Evolutionary conservation across 2,329 filamentous ascomycete genomes (phyloP).

Genomic region (Camptophora hylomeconis): DNA sequence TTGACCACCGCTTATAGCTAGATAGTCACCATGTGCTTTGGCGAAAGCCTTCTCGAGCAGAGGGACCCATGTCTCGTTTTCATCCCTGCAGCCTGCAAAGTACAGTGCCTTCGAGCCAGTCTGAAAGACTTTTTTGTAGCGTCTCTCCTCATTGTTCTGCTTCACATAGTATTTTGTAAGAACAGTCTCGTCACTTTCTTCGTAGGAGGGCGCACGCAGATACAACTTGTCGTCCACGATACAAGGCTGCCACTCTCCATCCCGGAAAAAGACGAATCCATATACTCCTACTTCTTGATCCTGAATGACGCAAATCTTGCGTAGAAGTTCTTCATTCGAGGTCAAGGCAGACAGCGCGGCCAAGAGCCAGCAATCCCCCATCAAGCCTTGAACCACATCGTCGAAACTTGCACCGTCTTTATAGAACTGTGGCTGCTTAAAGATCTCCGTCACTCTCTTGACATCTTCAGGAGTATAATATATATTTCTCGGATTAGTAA

Average conservation of each 20-base stretch:
- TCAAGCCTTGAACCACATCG: constrained; percentile 64
- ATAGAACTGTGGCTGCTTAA: constrained; percentile 64
- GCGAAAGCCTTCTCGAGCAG: constrained; percentile 68
- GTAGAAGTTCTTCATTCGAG: constrained; percentile 61
- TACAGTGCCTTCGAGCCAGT: constrained; percentile 65
- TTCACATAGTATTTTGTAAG: constrained; percentile 64
- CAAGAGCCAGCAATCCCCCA: constrained; percentile 80
- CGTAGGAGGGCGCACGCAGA: constrained; percentile 69
- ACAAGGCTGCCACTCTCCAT: constrained; percentile 84
- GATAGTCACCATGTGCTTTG: constrained; percentile 71
- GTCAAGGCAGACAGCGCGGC: constrained; percentile 65
- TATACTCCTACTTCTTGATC: constrained; percentile 68
- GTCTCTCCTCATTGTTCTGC: constrained; percentile 56
- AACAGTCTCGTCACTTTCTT: constrained; percentile 63
- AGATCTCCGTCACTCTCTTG: constrained; percentile 49
- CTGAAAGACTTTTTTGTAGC: constrained; percentile 59
- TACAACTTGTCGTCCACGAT: constrained; percentile 90
- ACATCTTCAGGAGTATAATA: constrained; percentile 3
- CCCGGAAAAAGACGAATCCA: constrained; percentile 70
- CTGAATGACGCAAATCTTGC: constrained; percentile 60
- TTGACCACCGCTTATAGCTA: constrained; percentile 61
- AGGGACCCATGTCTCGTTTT: constrained; percentile 73
- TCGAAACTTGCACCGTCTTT: constrained; percentile 63
- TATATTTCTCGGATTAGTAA: too few species aligned
- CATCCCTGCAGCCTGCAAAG: constrained; percentile 62